Conservation (phyloP, 192 early-diverging fungal genomes). For the Coemansia sp. region DNA sequence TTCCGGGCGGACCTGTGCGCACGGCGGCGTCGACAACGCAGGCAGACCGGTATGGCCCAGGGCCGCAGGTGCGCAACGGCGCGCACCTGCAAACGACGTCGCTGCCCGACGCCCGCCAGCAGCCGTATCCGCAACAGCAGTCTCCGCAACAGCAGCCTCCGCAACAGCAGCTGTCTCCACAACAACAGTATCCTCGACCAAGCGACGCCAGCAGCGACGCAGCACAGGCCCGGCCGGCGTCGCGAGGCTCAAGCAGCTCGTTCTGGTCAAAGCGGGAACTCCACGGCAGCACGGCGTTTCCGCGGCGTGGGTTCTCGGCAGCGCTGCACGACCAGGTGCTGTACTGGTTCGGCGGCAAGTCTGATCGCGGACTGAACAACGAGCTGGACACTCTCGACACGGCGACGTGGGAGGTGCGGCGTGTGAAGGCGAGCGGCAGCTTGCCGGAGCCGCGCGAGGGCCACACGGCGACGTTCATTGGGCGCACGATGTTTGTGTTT, state of each 20-base stretch:
- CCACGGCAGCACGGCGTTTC: conserved; percentile 36
- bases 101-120: conserved; percentile 25
- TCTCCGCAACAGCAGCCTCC: conserved; percentile 8
- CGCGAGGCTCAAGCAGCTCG: conserved; percentile 15
- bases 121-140: background rate
- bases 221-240: background rate
- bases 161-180: background rate
- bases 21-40: conserved; percentile 4
- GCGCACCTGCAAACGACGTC: conserved; percentile 23
- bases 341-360: conserved; percentile 54
- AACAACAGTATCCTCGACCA: background rate
- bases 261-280: conserved; percentile 46
- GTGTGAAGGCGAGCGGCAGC: conserved; percentile 27
- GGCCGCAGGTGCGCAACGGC: conserved; percentile 12
- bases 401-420: conserved; percentile 35
- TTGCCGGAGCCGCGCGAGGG: conserved; percentile 47
- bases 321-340: conserved; percentile 41
- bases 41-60: conserved; percentile 12
- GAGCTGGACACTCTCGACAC: conserved; percentile 49
- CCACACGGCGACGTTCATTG: conserved; percentile 53
- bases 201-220: background rate
- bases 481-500: conserved; percentile 59
- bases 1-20: background rate
- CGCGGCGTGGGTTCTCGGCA: conserved; percentile 52
- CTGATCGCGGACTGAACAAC: conserved; percentile 35